These are phyloP conservation scores for Leccinum subtestaceum DNA, from an alignment of 768 basidiomycete species.

Conservation along the genomic window DNA sequence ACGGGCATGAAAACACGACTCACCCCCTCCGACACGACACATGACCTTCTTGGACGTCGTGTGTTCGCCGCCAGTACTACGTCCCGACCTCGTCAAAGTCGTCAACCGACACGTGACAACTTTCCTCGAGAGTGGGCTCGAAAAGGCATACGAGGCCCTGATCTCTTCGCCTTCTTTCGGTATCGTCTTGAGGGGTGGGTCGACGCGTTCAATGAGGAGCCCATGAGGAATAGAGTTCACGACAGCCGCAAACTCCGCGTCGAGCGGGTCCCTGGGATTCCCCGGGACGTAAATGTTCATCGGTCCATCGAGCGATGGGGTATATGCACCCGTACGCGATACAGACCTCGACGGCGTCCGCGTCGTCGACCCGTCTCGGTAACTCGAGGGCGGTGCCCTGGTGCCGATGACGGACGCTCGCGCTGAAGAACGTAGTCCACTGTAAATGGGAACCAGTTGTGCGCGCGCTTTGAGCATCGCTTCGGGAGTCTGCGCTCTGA, in stretches of 20 bases:
- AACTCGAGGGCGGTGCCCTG: constrained; percentile 73
- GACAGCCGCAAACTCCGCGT: constrained; percentile 70
- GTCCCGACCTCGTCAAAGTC: constrained; percentile 63
- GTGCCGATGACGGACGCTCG: constrained; percentile 37
- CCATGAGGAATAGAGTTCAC: constrained; percentile 79
- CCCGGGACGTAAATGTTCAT: constrained; percentile 61
- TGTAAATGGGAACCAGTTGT: constrained; percentile 56
- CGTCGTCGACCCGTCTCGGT: constrained; percentile 54
- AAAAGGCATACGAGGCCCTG: constrained; percentile 80
- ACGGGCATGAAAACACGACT: constrained; percentile 24
- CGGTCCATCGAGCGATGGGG: constrained; percentile 54
- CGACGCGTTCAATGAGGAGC: constrained; percentile 73
- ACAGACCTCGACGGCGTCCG: constrained; percentile 63
- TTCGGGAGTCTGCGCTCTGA: constrained; percentile 71
- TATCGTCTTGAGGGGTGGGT: constrained; percentile 63
- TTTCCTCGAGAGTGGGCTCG: constrained; percentile 69
- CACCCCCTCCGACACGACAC: constrained; percentile 87
- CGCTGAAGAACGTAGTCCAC: constrained; percentile 38
- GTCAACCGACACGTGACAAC: constrained; percentile 78
- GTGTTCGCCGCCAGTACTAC: constrained; percentile 35
- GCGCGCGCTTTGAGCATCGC: constrained; percentile 55
- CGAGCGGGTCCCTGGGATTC: constrained; percentile 76
- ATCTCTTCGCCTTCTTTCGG: constrained; percentile 77
- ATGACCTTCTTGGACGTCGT: constrained; percentile 78
- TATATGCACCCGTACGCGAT: constrained; percentile 64